Base-by-base conservation (phyloP, 345 rosid species). In the Firmiana major region DNA sequence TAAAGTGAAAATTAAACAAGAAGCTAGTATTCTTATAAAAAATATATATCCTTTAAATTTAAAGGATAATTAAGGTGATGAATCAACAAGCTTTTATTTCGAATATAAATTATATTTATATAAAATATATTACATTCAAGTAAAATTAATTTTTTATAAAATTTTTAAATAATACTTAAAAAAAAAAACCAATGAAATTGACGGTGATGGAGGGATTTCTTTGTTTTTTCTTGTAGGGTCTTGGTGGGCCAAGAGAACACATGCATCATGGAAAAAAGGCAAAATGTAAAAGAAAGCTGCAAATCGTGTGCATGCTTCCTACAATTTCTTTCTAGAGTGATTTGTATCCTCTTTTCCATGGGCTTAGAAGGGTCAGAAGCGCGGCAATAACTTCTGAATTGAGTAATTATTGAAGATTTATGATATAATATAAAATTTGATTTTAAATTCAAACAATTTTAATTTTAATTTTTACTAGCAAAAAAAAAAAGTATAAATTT, bases 241-340 rank as follows among this genome's bases (percentile, higher is more conserved):
- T 31, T 31, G 34, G 34, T 36, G 74, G 42, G 74, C 59, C 62
- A 71, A 71, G 43, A 49, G 60, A 71, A 49, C 74, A 51, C 74
- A 71, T 71, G 60, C 58, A 49, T 71, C 45, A 71, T 17, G 60
- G 59, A 10, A 19, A 28, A 49, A 28, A 34, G 15, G 60, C 73
- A 45, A 46, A 68, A 67, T 43, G 54, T 22, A 53, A 53, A 17
- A 19, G 2, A 19, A 53, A 53, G 10, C 19, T 22, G 58, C 7
- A 53, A 53, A 10, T 17, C 34, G 58, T 53, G 58, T 53, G 40
- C 4, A 53, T 53, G 19, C 58, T 53, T 19, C 43, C 45, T 36
- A 19, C 69, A 34, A 42, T 21, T 19, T 43, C 71, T 42, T 42
- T 42, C 53, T 66, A 9, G 34, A 42, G 42, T 40, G 51, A 40